These are phyloP conservation scores for Leccinum imitatum DNA, from an alignment of 768 basidiomycete genomes.

Conservation along the genomic window DNA sequence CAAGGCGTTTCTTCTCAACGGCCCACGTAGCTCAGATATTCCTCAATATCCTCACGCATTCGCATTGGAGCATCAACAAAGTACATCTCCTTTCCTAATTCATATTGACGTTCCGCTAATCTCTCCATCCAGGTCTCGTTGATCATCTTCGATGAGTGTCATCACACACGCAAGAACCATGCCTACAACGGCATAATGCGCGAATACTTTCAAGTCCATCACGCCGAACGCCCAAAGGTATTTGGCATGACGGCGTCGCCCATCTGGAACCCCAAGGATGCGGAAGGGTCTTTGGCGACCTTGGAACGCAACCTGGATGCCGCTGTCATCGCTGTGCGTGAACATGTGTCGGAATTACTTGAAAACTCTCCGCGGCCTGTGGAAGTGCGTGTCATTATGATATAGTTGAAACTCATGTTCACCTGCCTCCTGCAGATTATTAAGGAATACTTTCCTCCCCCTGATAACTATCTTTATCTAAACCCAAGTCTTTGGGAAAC, in stretches of 20 bases:
- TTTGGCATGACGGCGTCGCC: conserved; percentile 94
- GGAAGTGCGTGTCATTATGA: conserved; percentile 48
- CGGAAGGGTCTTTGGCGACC: conserved; percentile 55
- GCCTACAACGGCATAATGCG: conserved; percentile 60
- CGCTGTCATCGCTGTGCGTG: conserved; percentile 71
- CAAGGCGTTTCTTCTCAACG: conserved; percentile 6
- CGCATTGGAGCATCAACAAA: conserved; percentile 71
- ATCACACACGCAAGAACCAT: conserved; percentile 56
- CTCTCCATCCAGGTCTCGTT: conserved; percentile 45
- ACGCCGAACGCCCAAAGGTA: conserved; percentile 64
- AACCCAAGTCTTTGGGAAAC: conserved; percentile 54
- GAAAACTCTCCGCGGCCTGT: conserved; percentile 60
- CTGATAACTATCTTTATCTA: conserved; percentile 54
- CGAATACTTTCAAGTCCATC: conserved; percentile 49
- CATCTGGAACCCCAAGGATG: conserved; percentile 76
- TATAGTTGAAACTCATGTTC: conserved; percentile 1
- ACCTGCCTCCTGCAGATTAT: conserved; percentile 44
- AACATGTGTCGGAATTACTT: conserved; percentile 64
- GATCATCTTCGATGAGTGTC: conserved; percentile 58
- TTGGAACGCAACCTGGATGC: conserved; percentile 74
- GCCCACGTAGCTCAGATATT: conserved; percentile 69
- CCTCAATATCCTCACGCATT: conserved; percentile 76
- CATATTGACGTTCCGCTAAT: conserved; percentile 1
- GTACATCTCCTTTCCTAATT: conserved; percentile 29
- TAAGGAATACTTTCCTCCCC: conserved; percentile 54